Evolutionary conservation across 2,329 filamentous ascomycete species (phyloP).

Genomic region (Verticillium nonalfalfae): DNA sequence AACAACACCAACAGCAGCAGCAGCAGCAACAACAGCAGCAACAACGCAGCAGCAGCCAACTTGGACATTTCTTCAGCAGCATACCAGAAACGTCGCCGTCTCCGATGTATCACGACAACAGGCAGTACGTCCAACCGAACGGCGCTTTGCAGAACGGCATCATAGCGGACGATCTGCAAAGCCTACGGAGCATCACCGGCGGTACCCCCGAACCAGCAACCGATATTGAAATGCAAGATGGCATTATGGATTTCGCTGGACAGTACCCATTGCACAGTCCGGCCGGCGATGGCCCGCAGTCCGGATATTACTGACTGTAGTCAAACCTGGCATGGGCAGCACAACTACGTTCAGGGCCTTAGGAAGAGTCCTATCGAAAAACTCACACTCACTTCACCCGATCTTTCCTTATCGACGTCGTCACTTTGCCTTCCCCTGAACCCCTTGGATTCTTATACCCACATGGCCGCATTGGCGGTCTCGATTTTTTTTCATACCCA

Average conservation of each 20-base stretch:
- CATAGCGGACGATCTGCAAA: slow-evolving; percentile 28
- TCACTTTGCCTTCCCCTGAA: background rate
- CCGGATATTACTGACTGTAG: background rate
- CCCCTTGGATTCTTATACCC: background rate
- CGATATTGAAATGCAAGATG: slow-evolving; percentile 29
- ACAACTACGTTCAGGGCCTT: background rate
- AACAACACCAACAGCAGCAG: slow-evolving; percentile 8
- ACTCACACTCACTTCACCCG: background rate
- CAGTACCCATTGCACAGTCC: slow-evolving; percentile 4
- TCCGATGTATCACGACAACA: slow-evolving; percentile 8
- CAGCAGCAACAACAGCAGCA: slow-evolving; percentile 21
- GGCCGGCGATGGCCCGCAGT: background rate
- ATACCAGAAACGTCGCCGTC: slow-evolving; percentile 6
- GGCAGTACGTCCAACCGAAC: slow-evolving; percentile 3
- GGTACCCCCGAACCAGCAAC: slow-evolving; percentile 16
- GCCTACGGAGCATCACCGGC: slow-evolving; percentile 23
- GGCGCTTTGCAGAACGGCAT: slow-evolving; percentile 17
- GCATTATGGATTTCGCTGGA: slow-evolving; percentile 17
- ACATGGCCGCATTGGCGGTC: background rate
- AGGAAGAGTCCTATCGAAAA: background rate
- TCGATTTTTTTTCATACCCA: background rate
- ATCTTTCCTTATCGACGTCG: background rate
- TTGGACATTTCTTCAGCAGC: slow-evolving; percentile 10
- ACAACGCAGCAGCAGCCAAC: slow-evolving; percentile 5
- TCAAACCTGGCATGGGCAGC: slow-evolving; percentile 4